These are phyloP conservation scores for Berkeleyomyces rouxiae DNA, from an alignment of 2,329 filamentous ascomycete species.

Conservation along the genomic window DNA sequence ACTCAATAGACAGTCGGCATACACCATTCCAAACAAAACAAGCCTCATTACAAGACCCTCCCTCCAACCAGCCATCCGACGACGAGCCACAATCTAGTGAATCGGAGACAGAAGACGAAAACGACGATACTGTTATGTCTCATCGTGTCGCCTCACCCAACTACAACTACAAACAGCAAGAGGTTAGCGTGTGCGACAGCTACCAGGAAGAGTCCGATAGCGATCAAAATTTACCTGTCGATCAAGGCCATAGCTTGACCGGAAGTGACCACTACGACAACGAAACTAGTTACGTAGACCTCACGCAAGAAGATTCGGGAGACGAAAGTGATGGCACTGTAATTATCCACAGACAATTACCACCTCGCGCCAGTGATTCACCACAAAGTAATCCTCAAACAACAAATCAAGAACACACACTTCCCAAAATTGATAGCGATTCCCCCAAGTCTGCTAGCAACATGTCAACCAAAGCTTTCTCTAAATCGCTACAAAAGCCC, in stretches of 20 bases:
- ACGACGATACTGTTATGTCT: background rate
- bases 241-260: background rate
- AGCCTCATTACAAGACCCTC: background rate
- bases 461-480: background rate
- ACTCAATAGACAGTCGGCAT: background rate
- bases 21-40: background rate
- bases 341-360: background rate
- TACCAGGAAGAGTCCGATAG: background rate
- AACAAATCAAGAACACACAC: background rate
- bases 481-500: background rate
- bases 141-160: background rate
- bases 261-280: background rate
- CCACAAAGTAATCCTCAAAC: background rate
- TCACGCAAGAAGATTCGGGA: background rate
- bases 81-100: background rate
- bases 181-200: background rate
- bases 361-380: background rate
- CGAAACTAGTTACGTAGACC: background rate
- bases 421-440: background rate
- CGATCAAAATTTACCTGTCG: background rate
- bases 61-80: background rate
- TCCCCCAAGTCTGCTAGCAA: background rate
- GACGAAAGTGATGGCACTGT: constrained; percentile 1
- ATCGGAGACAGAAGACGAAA: background rate
- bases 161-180: background rate